These are phyloP conservation scores for Sclerotinia trifoliorum DNA, from an alignment of 2,329 filamentous ascomycete genomes.

Conservation along the genomic window DNA sequence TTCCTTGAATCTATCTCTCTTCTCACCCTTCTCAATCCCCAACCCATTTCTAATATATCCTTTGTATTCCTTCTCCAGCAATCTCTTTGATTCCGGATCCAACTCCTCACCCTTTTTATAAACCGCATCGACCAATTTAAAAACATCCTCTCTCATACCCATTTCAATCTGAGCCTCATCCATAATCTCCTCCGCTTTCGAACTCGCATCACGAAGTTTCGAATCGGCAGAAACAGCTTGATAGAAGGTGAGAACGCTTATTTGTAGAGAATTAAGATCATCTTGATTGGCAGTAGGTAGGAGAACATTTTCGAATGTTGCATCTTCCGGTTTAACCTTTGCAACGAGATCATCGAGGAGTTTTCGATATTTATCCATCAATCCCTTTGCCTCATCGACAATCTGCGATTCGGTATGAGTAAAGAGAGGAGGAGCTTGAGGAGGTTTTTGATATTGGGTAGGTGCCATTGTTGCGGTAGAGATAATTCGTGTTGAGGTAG, in stretches of 20 bases:
- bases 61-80: slow-evolving; percentile 76
- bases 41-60: slow-evolving; percentile 75
- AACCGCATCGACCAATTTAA: slow-evolving; percentile 61
- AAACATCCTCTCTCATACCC: slow-evolving; percentile 79
- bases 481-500: slow-evolving; percentile 27
- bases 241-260: slow-evolving; percentile 74
- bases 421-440: slow-evolving; percentile 76
- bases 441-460: slow-evolving; percentile 67
- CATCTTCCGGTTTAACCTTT: slow-evolving; percentile 51
- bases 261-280: slow-evolving; percentile 58
- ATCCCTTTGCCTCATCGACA: slow-evolving; percentile 62
- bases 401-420: slow-evolving; percentile 70
- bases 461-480: slow-evolving; percentile 62
- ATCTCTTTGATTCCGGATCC: slow-evolving; percentile 66
- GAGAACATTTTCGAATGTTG: slow-evolving; percentile 53
- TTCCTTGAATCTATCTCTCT: slow-evolving; percentile 79
- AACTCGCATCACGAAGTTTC: slow-evolving; percentile 70
- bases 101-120: slow-evolving; percentile 59
- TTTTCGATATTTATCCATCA: slow-evolving; percentile 58
- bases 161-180: slow-evolving; percentile 76
- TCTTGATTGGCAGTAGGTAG: slow-evolving; percentile 72
- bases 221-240: slow-evolving; percentile 71
- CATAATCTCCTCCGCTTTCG: slow-evolving; percentile 72
- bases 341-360: slow-evolving; percentile 66
- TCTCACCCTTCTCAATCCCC: slow-evolving; percentile 64